These are phyloP conservation scores for Aspergillus chevalieri DNA, from an alignment of 2,329 filamentous ascomycete genomes.

Conservation along the genomic window DNA sequence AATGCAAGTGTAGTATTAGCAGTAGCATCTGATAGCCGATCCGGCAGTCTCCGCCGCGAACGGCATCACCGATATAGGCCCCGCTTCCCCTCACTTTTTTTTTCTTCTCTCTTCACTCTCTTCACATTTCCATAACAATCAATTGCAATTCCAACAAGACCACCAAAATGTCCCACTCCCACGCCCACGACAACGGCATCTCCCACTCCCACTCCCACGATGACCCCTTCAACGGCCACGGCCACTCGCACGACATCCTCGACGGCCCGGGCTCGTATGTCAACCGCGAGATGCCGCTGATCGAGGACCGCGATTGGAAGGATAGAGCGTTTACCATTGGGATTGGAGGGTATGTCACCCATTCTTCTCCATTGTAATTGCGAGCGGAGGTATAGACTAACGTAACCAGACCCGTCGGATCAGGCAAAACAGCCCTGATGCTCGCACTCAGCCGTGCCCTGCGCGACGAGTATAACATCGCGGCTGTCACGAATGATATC, in stretches of 20 bases:
- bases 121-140: neutral
- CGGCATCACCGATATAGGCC: no score
- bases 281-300: conserved; percentile 86
- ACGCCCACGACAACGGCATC: conserved; percentile 18
- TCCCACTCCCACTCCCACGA: conserved; percentile 39
- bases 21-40: no score
- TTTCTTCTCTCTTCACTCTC: neutral
- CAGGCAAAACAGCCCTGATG: conserved; percentile 96
- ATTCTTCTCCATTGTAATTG: neutral
- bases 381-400: neutral
- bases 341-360: conserved; percentile 72
- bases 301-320: conserved; percentile 79
- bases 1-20: no score
- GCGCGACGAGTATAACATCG: conserved; percentile 74
- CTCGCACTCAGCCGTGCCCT: conserved; percentile 82
- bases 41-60: no score
- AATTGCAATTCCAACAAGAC: neutral
- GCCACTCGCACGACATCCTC: conserved; percentile 92
- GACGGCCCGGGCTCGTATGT: conserved; percentile 87
- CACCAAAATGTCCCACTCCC: conserved; percentile 1
- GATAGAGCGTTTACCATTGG: conserved; percentile 91
- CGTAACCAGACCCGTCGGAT: conserved; percentile 72
- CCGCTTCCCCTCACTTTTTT: no score
- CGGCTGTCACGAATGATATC: conserved; percentile 97
- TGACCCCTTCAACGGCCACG: conserved; percentile 58